phyloP scores from a whole-genome alignment of 148 eudicot species.

The Amaranthus palmeri region DNA sequence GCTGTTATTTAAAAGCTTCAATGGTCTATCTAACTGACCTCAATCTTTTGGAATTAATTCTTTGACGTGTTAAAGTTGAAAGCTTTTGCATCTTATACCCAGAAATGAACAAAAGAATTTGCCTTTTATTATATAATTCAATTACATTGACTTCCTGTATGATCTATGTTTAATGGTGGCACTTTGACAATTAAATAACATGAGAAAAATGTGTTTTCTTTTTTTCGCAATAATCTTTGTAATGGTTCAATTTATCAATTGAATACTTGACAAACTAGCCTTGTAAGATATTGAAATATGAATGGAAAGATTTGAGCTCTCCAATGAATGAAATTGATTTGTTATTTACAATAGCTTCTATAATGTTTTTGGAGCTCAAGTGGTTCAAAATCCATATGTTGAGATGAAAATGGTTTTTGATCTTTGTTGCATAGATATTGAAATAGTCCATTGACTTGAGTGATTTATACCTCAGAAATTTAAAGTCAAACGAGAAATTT shows the following conservation, averaged over 20 bases:
- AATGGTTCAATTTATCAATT: too few species aligned
- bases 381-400: neutral
- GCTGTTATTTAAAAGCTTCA: neutral
- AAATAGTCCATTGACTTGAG: neutral
- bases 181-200: too few species aligned
- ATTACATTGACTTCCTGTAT: too few species aligned
- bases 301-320: neutral
- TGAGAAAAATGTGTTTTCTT: neutral
- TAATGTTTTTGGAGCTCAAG: neutral
- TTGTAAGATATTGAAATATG: neutral
- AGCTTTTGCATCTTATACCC: neutral
- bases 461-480: neutral
- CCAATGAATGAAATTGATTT: neutral
- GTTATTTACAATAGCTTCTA: neutral
- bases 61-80: neutral
- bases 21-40: too few species aligned
- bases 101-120: slow-evolving; percentile 1
- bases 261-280: neutral
- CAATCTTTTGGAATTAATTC: neutral
- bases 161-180: neutral
- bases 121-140: neutral
- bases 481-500: too few species aligned
- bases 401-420: neutral
- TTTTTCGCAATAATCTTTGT: too few species aligned
- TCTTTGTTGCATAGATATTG: neutral